Evolutionary conservation across 352 stramenopile genomes (phyloP).

Genomic region (Pythium rhizo-oryzae): DNA sequence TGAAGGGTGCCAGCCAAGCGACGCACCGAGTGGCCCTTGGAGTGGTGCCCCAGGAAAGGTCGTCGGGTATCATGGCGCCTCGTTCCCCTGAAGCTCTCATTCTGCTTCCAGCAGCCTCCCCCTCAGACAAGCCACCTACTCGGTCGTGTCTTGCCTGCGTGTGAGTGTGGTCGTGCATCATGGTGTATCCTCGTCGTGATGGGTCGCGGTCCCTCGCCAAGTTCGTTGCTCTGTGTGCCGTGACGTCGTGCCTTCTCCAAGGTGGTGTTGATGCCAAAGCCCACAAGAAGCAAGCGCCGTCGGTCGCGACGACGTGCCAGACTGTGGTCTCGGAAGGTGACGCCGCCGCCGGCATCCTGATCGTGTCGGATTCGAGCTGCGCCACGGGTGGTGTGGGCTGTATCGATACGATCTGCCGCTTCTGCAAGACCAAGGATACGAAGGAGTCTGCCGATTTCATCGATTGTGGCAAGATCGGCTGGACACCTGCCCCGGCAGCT

Average conservation of each 20-base stretch:
- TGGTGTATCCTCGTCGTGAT: conserved; percentile 27
- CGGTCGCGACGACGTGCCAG: background rate
- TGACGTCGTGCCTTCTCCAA: conserved; percentile 17
- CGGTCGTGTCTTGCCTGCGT: conserved; percentile 4
- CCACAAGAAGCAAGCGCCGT: conserved; percentile 3
- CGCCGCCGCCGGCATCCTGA: conserved; percentile 36
- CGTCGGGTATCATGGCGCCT: background rate
- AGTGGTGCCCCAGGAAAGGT: background rate
- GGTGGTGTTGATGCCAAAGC: background rate
- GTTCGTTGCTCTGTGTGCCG: conserved; percentile 22
- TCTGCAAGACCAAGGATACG: conserved; percentile 31
- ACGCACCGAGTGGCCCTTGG: conserved; percentile 4
- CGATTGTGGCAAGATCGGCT: background rate
- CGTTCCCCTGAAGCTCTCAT: conserved; percentile 5
- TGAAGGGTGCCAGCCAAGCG: background rate
- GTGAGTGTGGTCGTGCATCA: conserved; percentile 1
- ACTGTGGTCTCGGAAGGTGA: conserved; percentile 26
- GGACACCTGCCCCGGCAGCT: conserved; percentile 7
- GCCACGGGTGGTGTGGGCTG: conserved; percentile 40
- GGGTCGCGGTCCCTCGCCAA: conserved; percentile 21
- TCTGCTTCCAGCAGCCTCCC: conserved; percentile 21
- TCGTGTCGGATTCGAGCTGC: conserved; percentile 35
- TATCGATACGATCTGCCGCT: conserved; percentile 41
- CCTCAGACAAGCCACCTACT: conserved; percentile 11
- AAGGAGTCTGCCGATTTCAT: background rate